A percentile compares a stretch with the other conserved stretches of the same genome.
phyloP scores from a whole-genome alignment of 2,329 filamentous ascomycete genomes.

The Celoporthe dispersa region DNA sequence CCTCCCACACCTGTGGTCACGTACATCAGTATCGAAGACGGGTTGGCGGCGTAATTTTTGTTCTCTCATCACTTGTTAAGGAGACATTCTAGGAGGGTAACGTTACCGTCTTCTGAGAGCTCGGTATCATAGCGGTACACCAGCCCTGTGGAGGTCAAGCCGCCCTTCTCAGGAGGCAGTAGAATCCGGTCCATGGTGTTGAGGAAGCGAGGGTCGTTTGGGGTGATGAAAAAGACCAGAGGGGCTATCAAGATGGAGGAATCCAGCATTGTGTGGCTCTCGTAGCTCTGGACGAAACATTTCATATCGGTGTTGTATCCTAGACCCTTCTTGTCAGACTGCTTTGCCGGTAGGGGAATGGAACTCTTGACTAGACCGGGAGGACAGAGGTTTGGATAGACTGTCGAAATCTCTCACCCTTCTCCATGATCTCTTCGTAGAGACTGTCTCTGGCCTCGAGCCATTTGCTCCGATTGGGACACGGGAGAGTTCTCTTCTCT shows the following conservation, averaged over 20 bases:
- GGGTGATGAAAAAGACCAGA: slow-evolving; percentile 78
- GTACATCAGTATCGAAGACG: slow-evolving; percentile 21
- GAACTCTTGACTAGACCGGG: not conserved
- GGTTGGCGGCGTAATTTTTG: too few relatives aligned
- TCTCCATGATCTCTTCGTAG: slow-evolving; percentile 79
- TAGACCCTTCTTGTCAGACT: slow-evolving; percentile 30
- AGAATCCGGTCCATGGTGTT: slow-evolving; percentile 75
- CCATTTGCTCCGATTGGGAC: slow-evolving; percentile 71
- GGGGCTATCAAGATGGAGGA: slow-evolving; percentile 77
- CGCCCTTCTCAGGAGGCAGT: slow-evolving; percentile 73
- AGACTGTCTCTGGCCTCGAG: slow-evolving; percentile 67
- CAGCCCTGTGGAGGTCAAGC: slow-evolving; percentile 73
- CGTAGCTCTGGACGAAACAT: slow-evolving; percentile 77
- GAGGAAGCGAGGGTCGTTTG: slow-evolving; percentile 76
- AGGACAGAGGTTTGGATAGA: not conserved
- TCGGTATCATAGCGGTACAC: slow-evolving; percentile 77
- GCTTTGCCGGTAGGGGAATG: not conserved
- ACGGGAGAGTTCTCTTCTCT: slow-evolving; percentile 77
- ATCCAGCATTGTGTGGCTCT: slow-evolving; percentile 71
- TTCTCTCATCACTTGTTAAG: not conserved
- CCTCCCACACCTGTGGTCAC: slow-evolving; percentile 66
- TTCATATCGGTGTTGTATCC: slow-evolving; percentile 73
- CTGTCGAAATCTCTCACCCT: slow-evolving; percentile 45
- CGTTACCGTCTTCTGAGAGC: slow-evolving; percentile 68
- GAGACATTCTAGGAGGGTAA: not conserved